Evolutionary conservation across 164 flowering plant species (phyloP).

Genomic region (Stephania yunnanensis): DNA sequence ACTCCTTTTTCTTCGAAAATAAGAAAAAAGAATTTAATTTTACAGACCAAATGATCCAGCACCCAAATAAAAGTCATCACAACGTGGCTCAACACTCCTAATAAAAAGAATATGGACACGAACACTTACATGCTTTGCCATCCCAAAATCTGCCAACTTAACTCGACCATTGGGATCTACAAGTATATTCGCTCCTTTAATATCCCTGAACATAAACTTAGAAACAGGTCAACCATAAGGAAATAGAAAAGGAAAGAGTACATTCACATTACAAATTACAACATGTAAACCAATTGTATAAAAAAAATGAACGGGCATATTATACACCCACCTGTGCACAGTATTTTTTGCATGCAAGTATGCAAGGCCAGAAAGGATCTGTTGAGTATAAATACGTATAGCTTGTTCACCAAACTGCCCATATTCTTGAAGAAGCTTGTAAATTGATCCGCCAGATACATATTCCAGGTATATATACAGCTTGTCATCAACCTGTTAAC

Average conservation of each 20-base stretch:
- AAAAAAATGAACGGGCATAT: not conserved
- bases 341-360: conserved; percentile 76
- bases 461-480: conserved; percentile 88
- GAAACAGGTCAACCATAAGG: not conserved
- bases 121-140: conserved; percentile 85
- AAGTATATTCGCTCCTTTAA: conserved; percentile 93
- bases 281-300: not conserved
- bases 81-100: not conserved
- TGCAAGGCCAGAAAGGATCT: conserved; percentile 81
- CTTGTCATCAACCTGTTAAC: conserved; percentile 70
- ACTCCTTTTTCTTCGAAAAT: too few relatives aligned
- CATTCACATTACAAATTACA: not conserved
- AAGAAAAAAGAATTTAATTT: not conserved
- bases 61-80: not conserved
- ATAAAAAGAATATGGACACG: not conserved
- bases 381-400: conserved; percentile 84
- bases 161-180: conserved; percentile 92
- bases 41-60: not conserved
- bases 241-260: not conserved
- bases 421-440: conserved; percentile 92
- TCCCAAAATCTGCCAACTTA: conserved; percentile 79
- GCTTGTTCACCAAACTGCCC: conserved; percentile 82
- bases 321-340: conserved; percentile 60
- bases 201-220: conserved; percentile 50
- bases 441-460: conserved; percentile 93